Base-by-base conservation (phyloP, 257 asterid species). In the Lycium barbarum region DNA sequence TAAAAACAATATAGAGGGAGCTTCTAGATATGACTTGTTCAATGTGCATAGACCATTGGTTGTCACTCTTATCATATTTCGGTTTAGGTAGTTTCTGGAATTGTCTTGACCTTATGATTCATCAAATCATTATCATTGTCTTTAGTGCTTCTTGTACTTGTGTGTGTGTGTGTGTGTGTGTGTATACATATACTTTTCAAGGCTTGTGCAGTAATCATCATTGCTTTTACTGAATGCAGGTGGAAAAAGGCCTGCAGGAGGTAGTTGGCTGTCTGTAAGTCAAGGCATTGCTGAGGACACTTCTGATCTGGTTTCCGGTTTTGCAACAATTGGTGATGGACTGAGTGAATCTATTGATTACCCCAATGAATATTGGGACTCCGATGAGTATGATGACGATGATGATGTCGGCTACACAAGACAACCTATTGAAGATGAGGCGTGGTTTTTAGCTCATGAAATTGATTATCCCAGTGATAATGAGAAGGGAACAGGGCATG, bases 391-490 rank as follows among this genome's bases (percentile, higher is more conserved):
- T 82, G 98, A 93, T 84, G 99, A 96, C 43, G 99, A 96, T 65
- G 98, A 96, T 15, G 99, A 95, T 87, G 97, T 93, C 33, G 99
- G 99, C 72, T 97, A 95, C 86, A 97, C 90, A 92, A 94, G 99
- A 84, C 98, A 95, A 89, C 99, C 98, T 87, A 97, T 97, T 84
- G 98, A 97, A 90, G 99, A 97, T 18, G 99, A 97, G 89, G 86
- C 95, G 83, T 97, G 98, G 98, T 97, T 97, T 93, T 88, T 97
- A 86, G 99, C 98, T 6, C 98, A 97, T 88, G 99, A 97, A 91
- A 91, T 97, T 84, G 99, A 96, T 89, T 96, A 94, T 87, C 98
- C 98, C 22, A 96, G 99, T 71, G 99, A 95, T 91, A 93, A 93
- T 80, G 98, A 95, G 87, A 97, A 97, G 90, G 98, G 92, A 43